Evolutionary conservation across 2,329 filamentous ascomycete species (phyloP).

Genomic region (Hymenoscyphus occultus): DNA sequence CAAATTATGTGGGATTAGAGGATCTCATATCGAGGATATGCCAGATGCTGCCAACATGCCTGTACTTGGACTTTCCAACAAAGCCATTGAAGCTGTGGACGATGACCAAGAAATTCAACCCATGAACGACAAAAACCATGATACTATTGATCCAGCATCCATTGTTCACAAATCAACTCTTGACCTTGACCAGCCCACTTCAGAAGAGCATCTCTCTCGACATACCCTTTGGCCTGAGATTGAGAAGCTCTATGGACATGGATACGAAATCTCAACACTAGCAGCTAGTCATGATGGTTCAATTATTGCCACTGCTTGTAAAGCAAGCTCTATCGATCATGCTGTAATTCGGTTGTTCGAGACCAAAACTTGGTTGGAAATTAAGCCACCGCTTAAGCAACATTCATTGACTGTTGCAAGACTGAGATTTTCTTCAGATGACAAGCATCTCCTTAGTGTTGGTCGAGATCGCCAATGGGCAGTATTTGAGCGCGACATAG

Average conservation of each 20-base stretch:
- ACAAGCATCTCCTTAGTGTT: slow-evolving; percentile 76
- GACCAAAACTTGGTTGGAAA: slow-evolving; percentile 80
- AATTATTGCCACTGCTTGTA: slow-evolving; percentile 87
- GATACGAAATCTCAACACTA: slow-evolving; percentile 90
- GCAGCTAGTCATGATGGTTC: slow-evolving; percentile 71
- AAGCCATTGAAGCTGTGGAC: slow-evolving; percentile 67
- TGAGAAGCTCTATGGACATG: slow-evolving; percentile 96
- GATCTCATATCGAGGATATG: slow-evolving; percentile 46
- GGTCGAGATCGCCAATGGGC: slow-evolving; percentile 91
- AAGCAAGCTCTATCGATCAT: slow-evolving; percentile 88
- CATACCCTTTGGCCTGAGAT: slow-evolving; percentile 93
- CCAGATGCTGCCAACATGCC: slow-evolving; percentile 93
- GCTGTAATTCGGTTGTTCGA: slow-evolving; percentile 92
- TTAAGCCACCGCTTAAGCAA: slow-evolving; percentile 76
- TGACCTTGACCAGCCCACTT: slow-evolving; percentile 69
- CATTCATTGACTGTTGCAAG: slow-evolving; percentile 85
- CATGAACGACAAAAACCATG: slow-evolving; percentile 47
- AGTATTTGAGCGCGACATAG: slow-evolving; percentile 60
- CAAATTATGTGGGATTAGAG: slow-evolving; percentile 60
- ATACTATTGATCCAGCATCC: slow-evolving; percentile 54
- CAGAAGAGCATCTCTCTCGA: slow-evolving; percentile 85
- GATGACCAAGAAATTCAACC: slow-evolving; percentile 47
- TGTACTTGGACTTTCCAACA: slow-evolving; percentile 92
- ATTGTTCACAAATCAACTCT: slow-evolving; percentile 59
- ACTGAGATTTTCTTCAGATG: slow-evolving; percentile 74